phyloP scores from a whole-genome alignment of 2,329 filamentous ascomycete genomes.

The Allantophomopsis lycopodina region DNA sequence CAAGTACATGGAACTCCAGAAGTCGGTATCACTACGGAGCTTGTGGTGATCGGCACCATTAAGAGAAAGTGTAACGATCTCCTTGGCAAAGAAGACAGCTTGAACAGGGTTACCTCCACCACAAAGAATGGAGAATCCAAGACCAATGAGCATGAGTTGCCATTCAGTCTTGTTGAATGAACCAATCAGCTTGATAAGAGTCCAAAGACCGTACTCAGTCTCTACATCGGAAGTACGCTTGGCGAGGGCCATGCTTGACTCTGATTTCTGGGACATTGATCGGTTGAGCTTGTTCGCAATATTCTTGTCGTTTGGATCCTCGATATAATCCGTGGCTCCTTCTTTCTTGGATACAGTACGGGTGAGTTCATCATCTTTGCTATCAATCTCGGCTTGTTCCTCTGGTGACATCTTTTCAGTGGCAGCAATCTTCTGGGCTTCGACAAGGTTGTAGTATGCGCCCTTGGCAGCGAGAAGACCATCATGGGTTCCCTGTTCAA shows the following conservation, averaged over 20 bases:
- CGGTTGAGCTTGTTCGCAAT: conserved; percentile 42
- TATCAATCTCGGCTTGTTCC: conserved; percentile 34
- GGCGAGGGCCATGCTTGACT: conserved; percentile 59
- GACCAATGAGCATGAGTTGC: conserved; percentile 57
- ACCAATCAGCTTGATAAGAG: conserved; percentile 64
- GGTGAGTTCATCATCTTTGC: conserved; percentile 34
- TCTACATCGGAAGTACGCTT: conserved; percentile 33
- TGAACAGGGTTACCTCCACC: conserved; percentile 69
- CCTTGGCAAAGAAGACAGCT: conserved; percentile 78
- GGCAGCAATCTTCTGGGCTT: conserved; percentile 69
- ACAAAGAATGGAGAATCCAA: conserved; percentile 62
- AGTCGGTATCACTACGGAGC: conserved; percentile 53
- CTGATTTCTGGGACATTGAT: conserved; percentile 39
- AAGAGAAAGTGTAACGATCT: conserved; percentile 55
- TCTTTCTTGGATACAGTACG: conserved; percentile 29
- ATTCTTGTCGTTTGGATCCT: conserved; percentile 47
- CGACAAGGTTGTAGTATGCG: conserved; percentile 75
- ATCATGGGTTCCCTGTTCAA: conserved; percentile 85
- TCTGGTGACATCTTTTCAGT: conserved; percentile 37
- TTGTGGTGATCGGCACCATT: conserved; percentile 19
- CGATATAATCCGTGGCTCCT: conserved; percentile 23
- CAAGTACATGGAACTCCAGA: conserved; percentile 82
- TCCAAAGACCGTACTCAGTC: conserved; percentile 55
- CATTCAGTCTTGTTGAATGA: conserved; percentile 68
- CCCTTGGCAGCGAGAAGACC: conserved; percentile 55